Base-by-base conservation (phyloP, 73 alveolate genomes). In the Paramecium primaurelia region DNA sequence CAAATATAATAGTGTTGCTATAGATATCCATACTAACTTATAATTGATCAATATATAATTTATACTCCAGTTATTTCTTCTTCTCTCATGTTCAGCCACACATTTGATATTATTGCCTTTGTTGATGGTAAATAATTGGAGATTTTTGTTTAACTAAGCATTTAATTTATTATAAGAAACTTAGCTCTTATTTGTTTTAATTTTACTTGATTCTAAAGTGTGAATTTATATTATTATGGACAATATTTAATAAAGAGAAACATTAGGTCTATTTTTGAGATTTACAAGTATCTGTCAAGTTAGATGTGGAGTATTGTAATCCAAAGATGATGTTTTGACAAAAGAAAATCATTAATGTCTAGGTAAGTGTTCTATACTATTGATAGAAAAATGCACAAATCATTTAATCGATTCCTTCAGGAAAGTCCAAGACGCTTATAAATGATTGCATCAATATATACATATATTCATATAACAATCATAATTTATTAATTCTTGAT, bases 21-120 rank as follows among this genome's bases (percentile, higher is more conserved):
- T 97, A 49, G 99, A 97, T 32, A 99, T 99, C 99, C 99, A 99
- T 93, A 96, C 93, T 71, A 95, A 83, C 96, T 95, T 97, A 80
- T 97, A 99, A 49, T 95, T 93, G 95, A 95, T 73, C 60, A 77
- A 92, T 84, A 77, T 38, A 71, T 77, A 77, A 4, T 0, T 2
- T 12, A 12, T 3, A n/a, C 40, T 86, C 30, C 25, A 14, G 25
- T 54, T 54, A 34, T 16, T 38, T 71, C 30, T 98, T 94, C 95
- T 86, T 86, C 98, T 96, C 91, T 93, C 96, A 3, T 99, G 99
- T 11, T 97, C 92, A 80, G 95, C 97, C 45, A 98, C 45, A 98
- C 98, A 88, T 98, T 99, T n/a, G 99, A 99, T 22, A 98, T 95
- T 92, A 98, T 92, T 60, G 98, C 97, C 98, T 93, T 95, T 83